Evolutionary conservation across 1,139 yeast species (phyloP).

Genomic region (Taphrina wiesneri): DNA sequence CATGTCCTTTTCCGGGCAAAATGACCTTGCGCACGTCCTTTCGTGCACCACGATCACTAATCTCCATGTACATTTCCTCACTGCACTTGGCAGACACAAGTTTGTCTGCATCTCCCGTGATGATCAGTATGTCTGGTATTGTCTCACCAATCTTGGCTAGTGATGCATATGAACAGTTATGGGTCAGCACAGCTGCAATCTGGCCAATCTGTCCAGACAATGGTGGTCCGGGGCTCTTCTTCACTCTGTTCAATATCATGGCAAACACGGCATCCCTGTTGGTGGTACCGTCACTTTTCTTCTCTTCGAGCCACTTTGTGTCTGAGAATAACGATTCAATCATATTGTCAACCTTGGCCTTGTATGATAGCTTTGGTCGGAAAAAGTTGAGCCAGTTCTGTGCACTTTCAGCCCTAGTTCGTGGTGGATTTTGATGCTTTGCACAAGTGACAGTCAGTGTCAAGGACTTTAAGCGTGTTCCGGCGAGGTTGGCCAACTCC

Average conservation of each 20-base stretch:
- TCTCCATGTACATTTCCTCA: slow-evolving; percentile 19
- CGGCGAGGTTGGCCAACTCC: slow-evolving; percentile 19
- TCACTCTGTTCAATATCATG: slow-evolving; percentile 16
- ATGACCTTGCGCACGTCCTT: slow-evolving; percentile 12
- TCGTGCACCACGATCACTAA: slow-evolving; percentile 2
- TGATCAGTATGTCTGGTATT: slow-evolving; percentile 25
- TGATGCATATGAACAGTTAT: slow-evolving; percentile 13
- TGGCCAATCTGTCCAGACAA: slow-evolving; percentile 19
- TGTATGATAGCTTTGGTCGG: slow-evolving; percentile 15
- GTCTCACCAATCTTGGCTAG: slow-evolving; percentile 18
- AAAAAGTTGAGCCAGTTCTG: slow-evolving; percentile 24
- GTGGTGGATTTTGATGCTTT: slow-evolving; percentile 32
- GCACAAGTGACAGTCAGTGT: slow-evolving; percentile 29
- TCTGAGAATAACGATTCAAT: slow-evolving; percentile 10
- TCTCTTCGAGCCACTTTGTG: slow-evolving; percentile 16
- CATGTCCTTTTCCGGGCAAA: slow-evolving; percentile 22
- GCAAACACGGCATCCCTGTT: slow-evolving; percentile 15
- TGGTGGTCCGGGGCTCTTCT: slow-evolving; percentile 1
- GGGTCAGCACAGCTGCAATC: slow-evolving; percentile 27
- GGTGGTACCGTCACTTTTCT: neutral
- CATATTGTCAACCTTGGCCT: slow-evolving; percentile 5
- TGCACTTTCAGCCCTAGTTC: slow-evolving; percentile 23
- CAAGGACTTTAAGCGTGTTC: slow-evolving; percentile 20
- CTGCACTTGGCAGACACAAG: slow-evolving; percentile 27
- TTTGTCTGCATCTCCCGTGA: slow-evolving; percentile 22